Evolutionary conservation across 495 filamentous ascomycete genomes (phyloP), one percentile per base, ranked within the genome.

Genomic region (Talaromyces adpressus): DNA sequence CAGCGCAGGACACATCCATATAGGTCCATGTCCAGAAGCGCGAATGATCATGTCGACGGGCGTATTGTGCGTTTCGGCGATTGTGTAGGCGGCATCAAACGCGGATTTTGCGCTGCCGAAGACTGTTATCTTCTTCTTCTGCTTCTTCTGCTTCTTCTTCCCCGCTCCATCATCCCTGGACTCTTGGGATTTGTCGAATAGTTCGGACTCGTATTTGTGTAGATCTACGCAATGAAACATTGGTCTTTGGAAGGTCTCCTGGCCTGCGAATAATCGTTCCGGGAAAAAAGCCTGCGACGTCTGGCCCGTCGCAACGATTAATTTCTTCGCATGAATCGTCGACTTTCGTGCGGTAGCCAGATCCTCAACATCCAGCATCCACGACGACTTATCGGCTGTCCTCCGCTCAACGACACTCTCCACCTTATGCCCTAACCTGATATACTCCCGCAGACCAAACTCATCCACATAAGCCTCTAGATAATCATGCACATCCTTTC

Each of bases 31-130:
- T 3, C 91, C 91, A 6, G 82, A 88, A 39, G 85, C 83, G 62
- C 92, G 82, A 64, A 96, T 92, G 29, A 96, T 77, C 90, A 86
- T 91, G 65, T 91, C 80, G 2, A 96, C 88, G 32, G 84, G 74
- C 57, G 88, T 77, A 2, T 89, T 90, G 1, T 80, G 76, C 6
- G 23, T 32, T 0, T 81, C 79, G 1, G 85, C 88, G 67, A 85
- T 89, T 3, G 81, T 78, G 66, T 92, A 92, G 0, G 85, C 90
- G 2, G 85, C 84, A 77, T 95, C 92, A 80, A 84, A 92, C 1
- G 83, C 89, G 4, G 87, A 90, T 70, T 95, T 96, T 1, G 83
- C 85, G 8, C 83, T 87, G 14, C 91, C 89, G 56, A 91, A 81
- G 1, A 95, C 81, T 0, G 83, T 82, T 4, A 91, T 67, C 60